Evolutionary conservation across 768 basidiomycete genomes (phyloP), one percentile per base, ranked within the genome.

Genomic region (Floccularia luteovirens): DNA sequence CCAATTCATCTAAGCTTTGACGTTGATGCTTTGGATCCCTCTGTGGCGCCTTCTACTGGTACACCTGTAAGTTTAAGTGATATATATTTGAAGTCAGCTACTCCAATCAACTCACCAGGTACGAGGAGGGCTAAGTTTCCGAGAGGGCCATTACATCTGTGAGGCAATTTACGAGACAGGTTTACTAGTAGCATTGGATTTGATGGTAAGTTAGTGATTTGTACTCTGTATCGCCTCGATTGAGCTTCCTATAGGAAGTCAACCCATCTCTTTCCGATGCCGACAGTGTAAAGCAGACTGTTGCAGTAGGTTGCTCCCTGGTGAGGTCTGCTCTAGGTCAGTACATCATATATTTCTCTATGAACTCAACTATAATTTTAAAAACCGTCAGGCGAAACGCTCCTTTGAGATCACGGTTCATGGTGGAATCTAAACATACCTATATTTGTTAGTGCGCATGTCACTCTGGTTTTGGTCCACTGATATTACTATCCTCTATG

Each of bases 101-200:
- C 8, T 28, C 41, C 2, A 33, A 33, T 13, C 24, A 6, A 31
- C 33, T 34, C 36, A 32, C 24, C 43, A 85, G 78, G 90, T 94
- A 17, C 84, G 93, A 50, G 96, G 96, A 2, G 96, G 96, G 8
- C 65, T 99, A 45, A 92, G 89, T 16, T 99, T 98, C 67, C 70
- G 96, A 48, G 96, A 99, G 57, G 94, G 93, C n/a, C 96, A 97
- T 62, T 97, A 93, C 59, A 92, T 94, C 52, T 91, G 88, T 48
- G 92, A 97, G 63, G 82, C 87, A 4, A 76, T 98, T 31, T 79
- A 79, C 45, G 92, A 96, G 67, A 98, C 93, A 4, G 92, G 92
- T 4, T 74, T 86, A 43, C 75, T 99, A 14, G 92, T 96, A 19
- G 90, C 82, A 0, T 64, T 98, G 17, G 94, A 99, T 62, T 68